Conservation (phyloP, 352 stramenopile species). For the Pythium brachiatum region DNA sequence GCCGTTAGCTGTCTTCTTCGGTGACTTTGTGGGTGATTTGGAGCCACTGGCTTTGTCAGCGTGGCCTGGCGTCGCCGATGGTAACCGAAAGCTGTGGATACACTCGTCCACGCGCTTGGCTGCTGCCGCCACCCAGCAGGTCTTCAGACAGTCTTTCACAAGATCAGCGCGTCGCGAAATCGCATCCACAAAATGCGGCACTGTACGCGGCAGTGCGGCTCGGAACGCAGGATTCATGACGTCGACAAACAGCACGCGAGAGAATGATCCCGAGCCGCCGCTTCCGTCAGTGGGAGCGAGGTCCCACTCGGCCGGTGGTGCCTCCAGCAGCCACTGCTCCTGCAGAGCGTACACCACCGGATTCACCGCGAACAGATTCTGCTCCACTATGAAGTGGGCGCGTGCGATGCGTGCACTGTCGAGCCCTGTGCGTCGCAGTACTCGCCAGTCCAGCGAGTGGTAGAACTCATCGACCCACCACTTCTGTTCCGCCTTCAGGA, state of each 20-base stretch:
- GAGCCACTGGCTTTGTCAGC: neutral
- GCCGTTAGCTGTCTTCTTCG: constrained; percentile 17
- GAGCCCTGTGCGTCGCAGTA: constrained; percentile 80
- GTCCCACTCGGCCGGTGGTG: constrained; percentile 69
- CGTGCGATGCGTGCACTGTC: constrained; percentile 42
- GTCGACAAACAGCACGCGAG: constrained; percentile 82
- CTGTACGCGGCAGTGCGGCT: constrained; percentile 62
- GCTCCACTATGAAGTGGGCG: constrained; percentile 40
- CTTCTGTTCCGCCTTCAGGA: constrained; percentile 75
- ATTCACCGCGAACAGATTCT: constrained; percentile 70
- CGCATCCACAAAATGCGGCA: constrained; percentile 85
- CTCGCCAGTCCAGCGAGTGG: constrained; percentile 66
- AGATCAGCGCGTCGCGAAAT: constrained; percentile 75
- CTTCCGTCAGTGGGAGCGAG: constrained; percentile 34
- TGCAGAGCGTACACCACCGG: constrained; percentile 85
- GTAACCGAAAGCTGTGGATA: constrained; percentile 24
- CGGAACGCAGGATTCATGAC: constrained; percentile 65
- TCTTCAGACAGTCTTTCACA: constrained; percentile 83
- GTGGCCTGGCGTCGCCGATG: neutral
- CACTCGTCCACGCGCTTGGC: constrained; percentile 75
- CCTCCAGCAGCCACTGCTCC: constrained; percentile 83
- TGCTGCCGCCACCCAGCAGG: constrained; percentile 73
- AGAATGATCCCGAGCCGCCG: constrained; percentile 41
- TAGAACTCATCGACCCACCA: constrained; percentile 86
- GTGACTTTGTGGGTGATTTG: constrained; percentile 19